Percentiles rank a stretch among this genome's conserved stretches.
phyloP scores from a whole-genome alignment of 352 stramenopile species.

The Bremia lactucae region DNA sequence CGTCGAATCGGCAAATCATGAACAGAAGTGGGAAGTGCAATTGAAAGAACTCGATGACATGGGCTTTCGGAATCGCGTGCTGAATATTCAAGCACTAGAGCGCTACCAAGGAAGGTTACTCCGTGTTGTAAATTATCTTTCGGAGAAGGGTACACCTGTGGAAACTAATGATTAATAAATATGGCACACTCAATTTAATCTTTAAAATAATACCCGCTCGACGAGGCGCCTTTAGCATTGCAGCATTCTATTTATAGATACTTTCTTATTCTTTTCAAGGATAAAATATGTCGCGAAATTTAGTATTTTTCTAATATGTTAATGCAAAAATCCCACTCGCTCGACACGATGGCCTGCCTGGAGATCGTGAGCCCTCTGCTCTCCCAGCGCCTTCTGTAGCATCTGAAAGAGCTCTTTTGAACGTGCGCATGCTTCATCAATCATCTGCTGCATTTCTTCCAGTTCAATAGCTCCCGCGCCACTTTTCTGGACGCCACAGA shows the following conservation, averaged over 20 bases:
- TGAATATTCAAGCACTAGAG: conserved; percentile 66
- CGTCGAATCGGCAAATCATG: conserved; percentile 29
- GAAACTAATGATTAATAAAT: conserved; percentile 16
- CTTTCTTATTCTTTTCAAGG: conserved; percentile 22
- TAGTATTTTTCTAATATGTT: too few species aligned
- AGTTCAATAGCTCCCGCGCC: conserved; percentile 54
- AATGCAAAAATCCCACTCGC: conserved; percentile 65
- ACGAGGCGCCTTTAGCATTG: too few species aligned
- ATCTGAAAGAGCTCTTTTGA: conserved; percentile 57
- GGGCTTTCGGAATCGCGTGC: conserved; percentile 52
- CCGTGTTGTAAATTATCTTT: conserved; percentile 77
- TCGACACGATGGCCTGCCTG: conserved; percentile 37
- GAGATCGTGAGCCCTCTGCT: conserved; percentile 41
- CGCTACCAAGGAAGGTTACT: conserved; percentile 73
- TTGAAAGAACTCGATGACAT: conserved; percentile 52
- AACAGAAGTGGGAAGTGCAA: conserved; percentile 57
- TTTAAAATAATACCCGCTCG: too few species aligned
- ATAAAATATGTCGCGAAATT: too few species aligned
- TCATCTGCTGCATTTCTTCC: conserved; percentile 71
- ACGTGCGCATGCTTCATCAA: conserved; percentile 54
- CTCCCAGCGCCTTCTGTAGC: conserved; percentile 33
- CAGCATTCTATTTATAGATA: conserved; percentile 2
- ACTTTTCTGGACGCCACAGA: conserved; percentile 73
- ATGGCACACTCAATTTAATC: conserved; percentile 31
- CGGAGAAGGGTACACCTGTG: conserved; percentile 30